phyloP scores from a whole-genome alignment of 352 stramenopile species.

The Thraustochytrium striatum region DNA sequence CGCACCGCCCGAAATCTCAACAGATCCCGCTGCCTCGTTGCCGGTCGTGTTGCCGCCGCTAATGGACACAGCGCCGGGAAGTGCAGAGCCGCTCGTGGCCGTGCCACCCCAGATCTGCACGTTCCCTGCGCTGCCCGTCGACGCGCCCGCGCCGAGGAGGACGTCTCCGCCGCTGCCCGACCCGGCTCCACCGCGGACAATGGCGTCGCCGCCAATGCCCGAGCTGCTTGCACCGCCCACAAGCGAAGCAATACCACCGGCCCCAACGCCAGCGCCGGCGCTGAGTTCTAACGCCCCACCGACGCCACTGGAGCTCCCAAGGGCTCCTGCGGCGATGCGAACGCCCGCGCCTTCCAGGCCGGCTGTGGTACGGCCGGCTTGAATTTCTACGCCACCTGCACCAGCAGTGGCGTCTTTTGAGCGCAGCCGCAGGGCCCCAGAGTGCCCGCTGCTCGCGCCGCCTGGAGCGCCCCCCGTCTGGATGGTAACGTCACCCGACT shows the following conservation, averaged over 20 bases:
- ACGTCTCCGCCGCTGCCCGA: neutral
- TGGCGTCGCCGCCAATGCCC: neutral
- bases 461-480: too few species aligned
- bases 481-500: too few species aligned
- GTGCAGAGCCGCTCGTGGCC: neutral
- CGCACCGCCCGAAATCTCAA: neutral
- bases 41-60: neutral
- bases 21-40: neutral
- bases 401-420: neutral
- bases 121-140: neutral
- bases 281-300: neutral
- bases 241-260: neutral
- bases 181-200: neutral
- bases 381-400: neutral
- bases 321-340: neutral
- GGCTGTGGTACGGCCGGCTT: neutral
- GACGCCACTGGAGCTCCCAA: neutral
- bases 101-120: constrained; percentile 7
- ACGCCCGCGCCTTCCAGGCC: neutral
- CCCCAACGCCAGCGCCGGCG: neutral
- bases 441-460: neutral
- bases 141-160: neutral
- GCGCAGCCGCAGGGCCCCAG: neutral
- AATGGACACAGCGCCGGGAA: neutral
- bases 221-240: neutral